These are phyloP conservation scores for Ceratocystis destructans DNA, from an alignment of 2,329 filamentous ascomycete species.

Conservation along the genomic window DNA sequence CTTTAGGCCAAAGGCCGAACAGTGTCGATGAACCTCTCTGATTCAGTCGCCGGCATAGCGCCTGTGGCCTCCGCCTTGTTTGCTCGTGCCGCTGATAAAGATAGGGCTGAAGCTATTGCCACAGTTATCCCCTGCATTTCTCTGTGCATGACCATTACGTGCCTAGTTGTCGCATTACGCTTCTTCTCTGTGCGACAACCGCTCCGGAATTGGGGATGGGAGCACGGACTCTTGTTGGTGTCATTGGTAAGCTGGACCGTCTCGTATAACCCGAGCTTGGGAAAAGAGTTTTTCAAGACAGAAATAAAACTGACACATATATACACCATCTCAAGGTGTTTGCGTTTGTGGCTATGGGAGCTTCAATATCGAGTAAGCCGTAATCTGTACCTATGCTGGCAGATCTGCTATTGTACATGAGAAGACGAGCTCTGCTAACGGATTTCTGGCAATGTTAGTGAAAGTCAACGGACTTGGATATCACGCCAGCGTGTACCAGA, in stretches of 20 bases:
- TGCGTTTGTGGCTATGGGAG: slow-evolving; percentile 14
- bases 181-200: slow-evolving; percentile 27
- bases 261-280: background rate
- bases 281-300: background rate
- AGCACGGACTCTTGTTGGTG: slow-evolving; percentile 27
- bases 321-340: slow-evolving; percentile 9
- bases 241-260: slow-evolving; percentile 22
- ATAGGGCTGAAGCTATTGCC: slow-evolving; percentile 17
- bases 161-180: slow-evolving; percentile 24
- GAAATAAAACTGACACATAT: slow-evolving; percentile 1
- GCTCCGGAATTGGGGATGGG: slow-evolving; percentile 26
- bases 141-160: slow-evolving; percentile 22
- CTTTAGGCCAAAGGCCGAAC: no score
- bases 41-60: background rate
- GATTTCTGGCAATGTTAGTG: background rate
- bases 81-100: background rate
- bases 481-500: background rate
- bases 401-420: background rate
- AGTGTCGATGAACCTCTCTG: background rate
- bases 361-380: slow-evolving; percentile 18
- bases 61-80: background rate
- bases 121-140: slow-evolving; percentile 20
- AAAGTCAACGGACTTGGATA: slow-evolving; percentile 15
- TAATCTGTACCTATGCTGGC: no score
- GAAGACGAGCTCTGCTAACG: background rate